Evolutionary conservation across 306 rosid genomes (phyloP), one percentile per base, ranked within the genome.

Genomic region (Abrus pulchellus): DNA sequence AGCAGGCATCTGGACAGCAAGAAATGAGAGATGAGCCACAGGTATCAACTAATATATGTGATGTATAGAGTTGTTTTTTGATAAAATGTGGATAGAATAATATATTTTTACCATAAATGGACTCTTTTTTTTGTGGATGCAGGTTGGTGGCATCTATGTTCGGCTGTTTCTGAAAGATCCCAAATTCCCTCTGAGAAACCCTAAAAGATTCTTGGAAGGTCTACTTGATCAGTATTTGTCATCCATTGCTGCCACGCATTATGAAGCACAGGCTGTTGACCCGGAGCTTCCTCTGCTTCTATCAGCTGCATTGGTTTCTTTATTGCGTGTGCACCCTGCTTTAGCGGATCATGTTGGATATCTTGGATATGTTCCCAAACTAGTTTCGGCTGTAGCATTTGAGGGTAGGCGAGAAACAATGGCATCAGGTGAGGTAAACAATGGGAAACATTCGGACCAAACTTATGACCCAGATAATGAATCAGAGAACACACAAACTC

Each of bases 1-100:
- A 95, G 91, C 98, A 93, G 88, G 91, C 99, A 77, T 91, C 98
- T 78, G 90, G 96, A 40, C 99, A 93, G 80, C 99, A 95, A 83
- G 99, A 95, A 87, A 93, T 95, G 99, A 90, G 96, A 90, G 98
- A 95, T 74, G 99, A 95, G 84, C 99, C 99, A 40, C 99, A 95
- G 98, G 99, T 95, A 87, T 75, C 53, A 28, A 52, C 20, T 55
- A 62, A 74, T 56, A 76, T 54, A 53, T 82, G 43, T 72, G 57
- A n/a, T 55, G 73, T 73, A 65, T 81, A 40, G 28, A 32, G 28
- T n/a, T 55, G 6, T 56, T 40, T 48, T 63, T 20, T 72, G 49
- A 34, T 48, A 20, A 72, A 41, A 63, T 59, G 59, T 59, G 74
- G 66, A 54, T 62, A 40, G 9, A 67, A 48, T n/a, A 30, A 48